Evolutionary conservation across 2,329 filamentous ascomycete genomes (phyloP).

Genomic region (Tolypocladium amazonense): DNA sequence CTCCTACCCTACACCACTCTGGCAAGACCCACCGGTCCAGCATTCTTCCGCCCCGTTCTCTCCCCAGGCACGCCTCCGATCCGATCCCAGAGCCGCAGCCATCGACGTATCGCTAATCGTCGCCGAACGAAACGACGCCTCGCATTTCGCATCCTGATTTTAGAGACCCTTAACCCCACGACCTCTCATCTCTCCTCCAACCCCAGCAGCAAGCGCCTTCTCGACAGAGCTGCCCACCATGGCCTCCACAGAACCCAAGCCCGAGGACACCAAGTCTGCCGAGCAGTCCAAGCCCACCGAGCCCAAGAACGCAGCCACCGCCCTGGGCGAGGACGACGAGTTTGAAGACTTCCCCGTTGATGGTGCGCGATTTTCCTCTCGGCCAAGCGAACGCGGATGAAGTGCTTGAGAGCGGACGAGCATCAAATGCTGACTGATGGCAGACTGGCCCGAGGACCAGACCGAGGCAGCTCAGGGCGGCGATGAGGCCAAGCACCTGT

Average conservation of each 20-base stretch:
- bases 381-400: no score
- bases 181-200: background rate
- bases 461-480: conserved; percentile 66
- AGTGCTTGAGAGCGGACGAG: background rate
- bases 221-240: background rate
- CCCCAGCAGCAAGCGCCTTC: background rate
- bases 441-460: conserved; percentile 90
- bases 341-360: conserved; percentile 98
- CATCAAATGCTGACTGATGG: background rate
- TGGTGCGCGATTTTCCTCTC: conserved; percentile 44
- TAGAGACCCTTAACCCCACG: background rate
- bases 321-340: conserved; percentile 94
- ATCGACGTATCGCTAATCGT: background rate
- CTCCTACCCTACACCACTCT: background rate
- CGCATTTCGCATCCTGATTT: background rate
- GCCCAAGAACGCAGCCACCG: conserved; percentile 34
- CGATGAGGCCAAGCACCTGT: conserved; percentile 67
- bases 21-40: background rate
- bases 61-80: background rate
- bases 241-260: conserved; percentile 3
- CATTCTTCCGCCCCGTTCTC: background rate
- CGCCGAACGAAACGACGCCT: conserved; percentile 2
- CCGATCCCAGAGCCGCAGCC: background rate
- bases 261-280: conserved; percentile 16
- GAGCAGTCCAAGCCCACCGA: conserved; percentile 11